Base-by-base conservation (phyloP, 2,329 filamentous ascomycete species). In the Pochonia chlamydosporia region DNA sequence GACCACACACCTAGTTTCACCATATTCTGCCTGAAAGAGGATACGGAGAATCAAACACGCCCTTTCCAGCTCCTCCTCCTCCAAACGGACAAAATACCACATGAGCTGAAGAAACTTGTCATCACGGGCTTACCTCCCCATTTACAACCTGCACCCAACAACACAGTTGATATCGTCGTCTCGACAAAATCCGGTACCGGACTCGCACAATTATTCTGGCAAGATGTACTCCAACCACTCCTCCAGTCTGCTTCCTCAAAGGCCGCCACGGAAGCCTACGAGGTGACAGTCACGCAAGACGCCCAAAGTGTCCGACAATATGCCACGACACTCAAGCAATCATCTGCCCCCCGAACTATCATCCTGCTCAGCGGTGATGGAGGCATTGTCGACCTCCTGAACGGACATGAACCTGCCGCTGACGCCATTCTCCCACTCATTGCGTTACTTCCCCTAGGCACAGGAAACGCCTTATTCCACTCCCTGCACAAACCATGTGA, bases 351-450 rank as follows among this genome's bases (percentile, higher is more conserved):
- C n/a, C 47, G 51, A 44, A 82, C 83, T 0, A 74, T 96, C 23
- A 67, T 96, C 25, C 75, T 97, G 11, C 74, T 96, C 5, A 92
- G 87, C 42, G 92, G 92, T 6, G 92, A 97, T 63, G 92, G 92
- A 13, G 92, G 90, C 5, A 66, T 95, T 2, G 78, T 90, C 16
- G 92, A 97, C 56, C 71, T 93, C 1, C 72, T 96, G 49, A 95
- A 96, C 60, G 79, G 63, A 23, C 59, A 64, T 10, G 54, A 59
- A 23, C 53, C 54, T 1, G 45, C 49, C 1, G 33, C 46, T 2
- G 49, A 49, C 13, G 35, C 46, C 1, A 31, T 51, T 1, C 56
- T 60, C 5, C 76, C 78, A 0, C 64, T 73, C 3, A 59, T 85
- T 26, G 72, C 70, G 0, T 60, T 82, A 13, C 62, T 85, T 14